Conservation (phyloP, 2,329 filamentous ascomycete species). For the Xylariaceae sp. region DNA sequence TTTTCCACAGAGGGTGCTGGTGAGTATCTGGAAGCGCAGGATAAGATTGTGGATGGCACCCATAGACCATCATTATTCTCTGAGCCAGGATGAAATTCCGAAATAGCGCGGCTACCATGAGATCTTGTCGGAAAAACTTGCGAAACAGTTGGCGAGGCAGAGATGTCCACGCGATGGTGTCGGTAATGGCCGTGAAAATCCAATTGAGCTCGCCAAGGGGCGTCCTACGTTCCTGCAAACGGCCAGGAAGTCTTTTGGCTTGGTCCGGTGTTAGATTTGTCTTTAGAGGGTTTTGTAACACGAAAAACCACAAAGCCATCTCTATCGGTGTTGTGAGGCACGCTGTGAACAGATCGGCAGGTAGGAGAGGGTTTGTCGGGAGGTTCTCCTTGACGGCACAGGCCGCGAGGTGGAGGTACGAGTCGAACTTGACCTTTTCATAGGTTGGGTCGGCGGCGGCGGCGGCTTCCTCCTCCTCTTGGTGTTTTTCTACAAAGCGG, state of each 20-base stretch:
- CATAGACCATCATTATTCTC: constrained; percentile 92
- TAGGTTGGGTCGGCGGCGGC: constrained; percentile 76
- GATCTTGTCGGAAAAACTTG: constrained; percentile 92
- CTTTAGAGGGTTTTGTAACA: constrained; percentile 79
- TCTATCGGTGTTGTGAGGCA: constrained; percentile 96
- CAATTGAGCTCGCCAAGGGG: constrained; percentile 95
- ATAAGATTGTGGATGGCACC: constrained; percentile 89
- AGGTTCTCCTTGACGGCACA: constrained; percentile 88
- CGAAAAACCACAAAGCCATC: constrained; percentile 95
- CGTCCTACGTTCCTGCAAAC: constrained; percentile 86
- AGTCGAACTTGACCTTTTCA: constrained; percentile 65
- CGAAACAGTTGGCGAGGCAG: constrained; percentile 86
- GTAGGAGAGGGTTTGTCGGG: constrained; percentile 88
- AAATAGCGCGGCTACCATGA: constrained; percentile 98
- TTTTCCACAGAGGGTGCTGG: constrained; percentile 91
- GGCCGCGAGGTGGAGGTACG: constrained; percentile 84
- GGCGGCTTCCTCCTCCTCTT: constrained; percentile 77
- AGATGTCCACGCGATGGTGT: constrained; percentile 98
- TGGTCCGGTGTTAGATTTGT: constrained; percentile 70
- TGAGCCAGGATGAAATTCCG: constrained; percentile 93
- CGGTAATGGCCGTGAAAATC: constrained; percentile 99
- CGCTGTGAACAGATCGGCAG: constrained; percentile 91
- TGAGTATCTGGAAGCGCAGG: constrained; percentile 92
- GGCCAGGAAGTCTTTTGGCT: constrained; percentile 83
- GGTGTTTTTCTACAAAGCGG: constrained; percentile 90